Evolutionary conservation across 345 rosid genomes (phyloP), one percentile per base, ranked within the genome.

Genomic region (Corchorus olitorius): DNA sequence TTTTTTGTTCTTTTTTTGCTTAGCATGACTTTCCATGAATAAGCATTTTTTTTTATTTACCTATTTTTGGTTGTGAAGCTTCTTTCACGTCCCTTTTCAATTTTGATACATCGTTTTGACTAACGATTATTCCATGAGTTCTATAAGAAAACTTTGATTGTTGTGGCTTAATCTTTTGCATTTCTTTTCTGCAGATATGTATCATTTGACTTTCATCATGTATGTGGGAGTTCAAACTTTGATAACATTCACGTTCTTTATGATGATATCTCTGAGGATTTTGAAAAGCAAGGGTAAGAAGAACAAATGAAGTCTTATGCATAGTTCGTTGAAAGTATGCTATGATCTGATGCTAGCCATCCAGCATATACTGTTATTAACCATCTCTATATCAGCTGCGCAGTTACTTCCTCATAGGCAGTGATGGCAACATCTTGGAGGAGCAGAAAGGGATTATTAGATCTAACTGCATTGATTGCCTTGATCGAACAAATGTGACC

Each of bases 381-480:
- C 81, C 63, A 83, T 82, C 80, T 77, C 78, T 85, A 65, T 90
- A 86, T 89, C 84, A 86, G 87, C 89, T 89, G 88, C 87, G 91
- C 98, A 95, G 99, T 88, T 95, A 89, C 84, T 88, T 90, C 79
- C 89, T 90, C 22, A 60, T 90, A 78, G 99, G 92, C 69, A 74
- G 80, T 50, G 90, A 88, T 79, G 93, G 93, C 62, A 86, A 85
- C 37, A 83, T 89, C 80, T 82, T 90, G 73, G 91, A 81, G 82
- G 94, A 95, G 83, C 99, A 95, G 91, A 92, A 87, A 84, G 98
- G 99, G 70, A 82, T 92, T 43, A 70, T 95, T 76, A 89, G 99
- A 84, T 86, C 97, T 71, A 95, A 95, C 83, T 95, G 99, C 85
- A 95, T 95, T 69, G 99, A 95, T 78, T 95, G 97, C 86, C 93